Conservation (phyloP, 306 rosid species). For the Dalbergia cultrata region DNA sequence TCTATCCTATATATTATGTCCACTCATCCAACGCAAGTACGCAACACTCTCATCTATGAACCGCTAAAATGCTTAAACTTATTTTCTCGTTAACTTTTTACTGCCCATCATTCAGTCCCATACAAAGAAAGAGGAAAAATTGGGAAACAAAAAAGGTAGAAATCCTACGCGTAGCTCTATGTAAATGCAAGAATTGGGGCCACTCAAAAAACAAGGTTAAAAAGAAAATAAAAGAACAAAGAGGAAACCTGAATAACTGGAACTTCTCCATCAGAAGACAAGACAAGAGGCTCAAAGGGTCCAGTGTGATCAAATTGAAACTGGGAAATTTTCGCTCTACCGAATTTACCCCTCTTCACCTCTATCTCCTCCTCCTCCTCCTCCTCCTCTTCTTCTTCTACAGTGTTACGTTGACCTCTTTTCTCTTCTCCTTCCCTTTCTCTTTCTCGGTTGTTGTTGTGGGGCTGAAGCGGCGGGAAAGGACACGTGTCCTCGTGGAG, state of each 20-base stretch:
- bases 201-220: neutral
- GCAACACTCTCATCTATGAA: too few species aligned
- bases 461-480: constrained; percentile 44
- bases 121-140: neutral
- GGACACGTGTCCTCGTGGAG: constrained; percentile 56
- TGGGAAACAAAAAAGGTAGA: neutral
- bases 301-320: constrained; percentile 83
- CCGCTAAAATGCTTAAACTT: too few species aligned
- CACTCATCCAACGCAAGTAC: too few species aligned
- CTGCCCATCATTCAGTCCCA: too few species aligned
- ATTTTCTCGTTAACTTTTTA: too few species aligned
- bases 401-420: constrained; percentile 3
- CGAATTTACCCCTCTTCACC: constrained; percentile 47
- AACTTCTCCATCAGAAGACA: constrained; percentile 65
- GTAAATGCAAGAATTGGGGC: neutral
- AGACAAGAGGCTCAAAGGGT: constrained; percentile 70
- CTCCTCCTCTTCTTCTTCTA: constrained; percentile 39
- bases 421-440: constrained; percentile 21
- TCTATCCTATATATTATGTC: too few species aligned
- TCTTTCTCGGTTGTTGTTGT: constrained; percentile 19
- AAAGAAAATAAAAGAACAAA: too few species aligned
- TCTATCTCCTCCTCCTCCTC: constrained; percentile 47
- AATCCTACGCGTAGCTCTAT: neutral
- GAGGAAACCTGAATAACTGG: constrained; percentile 70
- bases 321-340: constrained; percentile 46